Evolutionary conservation across 805 yeast species (phyloP).

Genomic region (Candida xyloterini): DNA sequence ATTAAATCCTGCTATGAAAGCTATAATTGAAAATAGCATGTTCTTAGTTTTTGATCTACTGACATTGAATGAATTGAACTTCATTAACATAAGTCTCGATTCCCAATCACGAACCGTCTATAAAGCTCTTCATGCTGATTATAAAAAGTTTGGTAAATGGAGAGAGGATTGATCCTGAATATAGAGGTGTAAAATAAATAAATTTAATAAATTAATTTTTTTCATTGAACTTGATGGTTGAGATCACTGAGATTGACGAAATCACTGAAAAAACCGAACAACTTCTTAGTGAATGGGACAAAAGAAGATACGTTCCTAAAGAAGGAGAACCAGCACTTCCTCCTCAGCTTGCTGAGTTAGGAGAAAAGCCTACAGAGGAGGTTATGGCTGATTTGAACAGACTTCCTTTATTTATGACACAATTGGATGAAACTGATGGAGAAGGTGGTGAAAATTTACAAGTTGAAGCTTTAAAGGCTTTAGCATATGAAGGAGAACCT

Average conservation of each 20-base stretch:
- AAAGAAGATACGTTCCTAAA: slow-evolving; percentile 25
- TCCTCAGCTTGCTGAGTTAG: slow-evolving; percentile 69
- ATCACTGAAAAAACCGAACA: slow-evolving; percentile 20
- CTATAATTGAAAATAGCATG: slow-evolving; percentile 51
- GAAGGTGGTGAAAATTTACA: slow-evolving; percentile 70
- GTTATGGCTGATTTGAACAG: slow-evolving; percentile 74
- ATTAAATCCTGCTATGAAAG: slow-evolving; percentile 45
- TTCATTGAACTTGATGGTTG: slow-evolving; percentile 24
- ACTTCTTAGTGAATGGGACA: slow-evolving; percentile 34
- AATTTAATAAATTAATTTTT: neutral
- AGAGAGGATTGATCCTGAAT: slow-evolving; percentile 45
- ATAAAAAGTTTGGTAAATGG: slow-evolving; percentile 82
- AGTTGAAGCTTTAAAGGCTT: slow-evolving; percentile 84
- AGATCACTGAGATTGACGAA: slow-evolving; percentile 28
- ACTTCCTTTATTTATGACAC: slow-evolving; percentile 92
- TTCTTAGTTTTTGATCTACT: slow-evolving; percentile 66
- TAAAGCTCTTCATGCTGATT: slow-evolving; percentile 66
- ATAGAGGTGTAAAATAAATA: neutral
- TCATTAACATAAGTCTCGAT: slow-evolving; percentile 66
- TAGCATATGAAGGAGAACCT: slow-evolving; percentile 95
- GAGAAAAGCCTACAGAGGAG: slow-evolving; percentile 69
- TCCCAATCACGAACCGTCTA: slow-evolving; percentile 64
- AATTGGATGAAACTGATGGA: slow-evolving; percentile 72
- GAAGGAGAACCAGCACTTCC: slow-evolving; percentile 73
- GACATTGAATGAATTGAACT: slow-evolving; percentile 60